phyloP scores from a whole-genome alignment of 1,284 basidiomycete species.

The Trichosporon faecale region DNA sequence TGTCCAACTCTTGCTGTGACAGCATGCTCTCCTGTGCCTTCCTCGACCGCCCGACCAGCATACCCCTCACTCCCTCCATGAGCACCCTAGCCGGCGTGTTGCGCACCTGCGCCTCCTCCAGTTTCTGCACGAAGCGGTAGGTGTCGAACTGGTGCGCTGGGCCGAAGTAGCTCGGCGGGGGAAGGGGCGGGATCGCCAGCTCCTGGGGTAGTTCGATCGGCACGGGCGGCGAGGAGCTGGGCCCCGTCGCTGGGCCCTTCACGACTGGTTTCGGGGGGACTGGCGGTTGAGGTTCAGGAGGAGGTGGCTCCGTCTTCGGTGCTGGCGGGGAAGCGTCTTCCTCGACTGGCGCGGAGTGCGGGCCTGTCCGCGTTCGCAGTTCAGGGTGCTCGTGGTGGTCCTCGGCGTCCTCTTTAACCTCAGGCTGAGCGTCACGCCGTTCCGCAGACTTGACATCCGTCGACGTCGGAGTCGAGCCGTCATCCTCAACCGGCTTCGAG shows the following conservation, averaged over 20 bases:
- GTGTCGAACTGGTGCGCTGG: slow-evolving; percentile 50
- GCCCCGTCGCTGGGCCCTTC: background rate
- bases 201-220: background rate
- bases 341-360: background rate
- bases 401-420: background rate
- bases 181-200: background rate
- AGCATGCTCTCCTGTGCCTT: slow-evolving; percentile 70
- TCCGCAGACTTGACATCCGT: background rate
- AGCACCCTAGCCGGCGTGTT: slow-evolving; percentile 63
- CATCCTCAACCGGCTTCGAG: background rate
- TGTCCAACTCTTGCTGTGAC: slow-evolving; percentile 81
- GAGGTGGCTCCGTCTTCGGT: background rate
- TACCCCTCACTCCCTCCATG: slow-evolving; percentile 79
- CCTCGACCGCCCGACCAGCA: slow-evolving; percentile 74
- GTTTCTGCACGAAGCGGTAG: slow-evolving; percentile 47
- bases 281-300: background rate
- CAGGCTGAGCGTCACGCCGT: background rate
- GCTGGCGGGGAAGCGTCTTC: background rate
- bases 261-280: background rate
- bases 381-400: slow-evolving; percentile 5
- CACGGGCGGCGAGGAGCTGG: slow-evolving; percentile 6
- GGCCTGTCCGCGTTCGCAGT: background rate
- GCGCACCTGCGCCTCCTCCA: slow-evolving; percentile 40
- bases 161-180: background rate
- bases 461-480: background rate